phyloP scores from a whole-genome alignment of 2,329 filamentous ascomycete species.

The Didymella arachidicola region DNA sequence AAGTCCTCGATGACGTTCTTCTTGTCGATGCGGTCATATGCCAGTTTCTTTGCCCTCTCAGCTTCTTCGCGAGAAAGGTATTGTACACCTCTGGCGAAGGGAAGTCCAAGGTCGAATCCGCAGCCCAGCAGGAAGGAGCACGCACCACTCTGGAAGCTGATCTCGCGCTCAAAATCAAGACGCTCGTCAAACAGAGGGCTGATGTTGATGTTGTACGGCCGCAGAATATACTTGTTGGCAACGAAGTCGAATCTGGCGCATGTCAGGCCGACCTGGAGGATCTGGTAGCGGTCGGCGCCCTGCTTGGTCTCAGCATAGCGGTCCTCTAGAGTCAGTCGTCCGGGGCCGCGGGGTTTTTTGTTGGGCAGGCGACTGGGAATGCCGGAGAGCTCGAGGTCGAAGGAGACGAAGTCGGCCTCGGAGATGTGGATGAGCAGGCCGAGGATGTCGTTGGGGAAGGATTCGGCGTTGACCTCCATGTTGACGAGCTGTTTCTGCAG shows the following conservation, averaged over 20 bases:
- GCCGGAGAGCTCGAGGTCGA: constrained; percentile 73
- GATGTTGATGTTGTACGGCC: constrained; percentile 71
- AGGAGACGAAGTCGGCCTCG: constrained; percentile 66
- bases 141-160: constrained; percentile 66
- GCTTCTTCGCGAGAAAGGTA: constrained; percentile 70
- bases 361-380: constrained; percentile 57
- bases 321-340: constrained; percentile 63
- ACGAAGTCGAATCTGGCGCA: constrained; percentile 65
- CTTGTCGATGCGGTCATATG: constrained; percentile 53
- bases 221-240: constrained; percentile 60
- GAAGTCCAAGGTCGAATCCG: constrained; percentile 65
- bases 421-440: constrained; percentile 66
- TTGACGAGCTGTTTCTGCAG: constrained; percentile 2
- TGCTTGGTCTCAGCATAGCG: constrained; percentile 67
- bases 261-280: constrained; percentile 72
- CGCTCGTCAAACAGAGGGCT: constrained; percentile 63
- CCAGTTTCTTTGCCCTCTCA: constrained; percentile 54
- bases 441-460: constrained; percentile 61
- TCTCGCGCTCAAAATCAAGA: constrained; percentile 66
- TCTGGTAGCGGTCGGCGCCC: constrained; percentile 68
- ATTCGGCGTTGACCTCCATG: constrained; percentile 65
- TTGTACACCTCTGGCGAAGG: constrained; percentile 65
- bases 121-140: constrained; percentile 67
- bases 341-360: constrained; percentile 40
- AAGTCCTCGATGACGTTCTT: constrained; percentile 53